phyloP scores from a whole-genome alignment of 2,329 filamentous ascomycete genomes.

The Alternaria arbusti region DNA sequence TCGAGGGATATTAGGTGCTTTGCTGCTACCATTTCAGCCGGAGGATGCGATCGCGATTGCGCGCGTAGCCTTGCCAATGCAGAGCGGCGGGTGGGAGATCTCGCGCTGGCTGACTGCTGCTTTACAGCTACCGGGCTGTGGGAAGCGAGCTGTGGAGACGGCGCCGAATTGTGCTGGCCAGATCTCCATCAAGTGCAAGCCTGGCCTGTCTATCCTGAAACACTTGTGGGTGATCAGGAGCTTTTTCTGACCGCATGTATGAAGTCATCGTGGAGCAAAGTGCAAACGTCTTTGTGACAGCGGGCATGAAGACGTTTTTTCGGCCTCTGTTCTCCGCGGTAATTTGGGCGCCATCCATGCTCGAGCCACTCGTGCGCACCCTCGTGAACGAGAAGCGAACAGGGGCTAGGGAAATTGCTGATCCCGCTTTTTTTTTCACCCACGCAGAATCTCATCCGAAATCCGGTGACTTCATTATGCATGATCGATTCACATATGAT shows the following conservation, averaged over 20 bases:
- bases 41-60: conserved; percentile 1
- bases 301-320: not conserved
- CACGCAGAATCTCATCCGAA: not conserved
- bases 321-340: not conserved
- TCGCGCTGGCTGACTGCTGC: not conserved
- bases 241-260: conserved; percentile 14
- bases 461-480: not conserved
- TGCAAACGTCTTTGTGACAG: not conserved
- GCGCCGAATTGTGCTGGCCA: conserved; percentile 4
- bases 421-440: not conserved
- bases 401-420: conserved; percentile 13
- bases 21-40: not conserved
- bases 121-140: conserved; percentile 5
- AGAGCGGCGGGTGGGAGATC: not conserved
- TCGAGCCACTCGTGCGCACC: not conserved
- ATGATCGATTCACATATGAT: not conserved
- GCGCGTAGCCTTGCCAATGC: conserved; percentile 2
- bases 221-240: conserved; percentile 19
- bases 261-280: conserved; percentile 11
- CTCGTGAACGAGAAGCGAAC: not conserved
- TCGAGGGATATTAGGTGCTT: conserved; percentile 7
- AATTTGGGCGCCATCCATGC: not conserved
- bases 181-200: not conserved
- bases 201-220: conserved; percentile 13
- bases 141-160: conserved; percentile 4